Evolutionary conservation across 1,139 yeast species (phyloP).

Genomic region (Candida frijolesensis): DNA sequence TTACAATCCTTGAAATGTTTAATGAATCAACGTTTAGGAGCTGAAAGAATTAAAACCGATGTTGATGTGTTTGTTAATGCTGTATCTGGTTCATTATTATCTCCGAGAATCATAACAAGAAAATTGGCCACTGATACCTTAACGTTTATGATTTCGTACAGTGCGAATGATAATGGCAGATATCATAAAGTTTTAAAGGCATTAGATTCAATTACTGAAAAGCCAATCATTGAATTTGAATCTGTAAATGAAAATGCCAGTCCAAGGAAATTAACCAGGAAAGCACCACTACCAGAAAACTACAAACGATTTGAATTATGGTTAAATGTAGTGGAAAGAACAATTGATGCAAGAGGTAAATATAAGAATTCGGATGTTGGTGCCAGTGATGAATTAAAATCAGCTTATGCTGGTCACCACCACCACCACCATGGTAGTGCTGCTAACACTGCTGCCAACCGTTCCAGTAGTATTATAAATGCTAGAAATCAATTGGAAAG

Average conservation of each 20-base stretch:
- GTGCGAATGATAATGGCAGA: conserved; percentile 44
- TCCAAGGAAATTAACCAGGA: conserved; percentile 31
- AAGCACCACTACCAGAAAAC: conserved; percentile 40
- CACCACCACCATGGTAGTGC: too few species aligned
- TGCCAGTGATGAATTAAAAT: conserved; percentile 82
- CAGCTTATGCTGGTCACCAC: conserved; percentile 33
- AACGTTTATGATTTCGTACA: conserved; percentile 50
- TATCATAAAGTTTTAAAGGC: conserved; percentile 66
- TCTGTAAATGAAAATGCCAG: conserved; percentile 17
- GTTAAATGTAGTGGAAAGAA: conserved; percentile 71
- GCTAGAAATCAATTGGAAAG: conserved; percentile 44
- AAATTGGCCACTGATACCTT: conserved; percentile 79
- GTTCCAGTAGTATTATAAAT: conserved; percentile 23
- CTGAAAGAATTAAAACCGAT: conserved; percentile 44
- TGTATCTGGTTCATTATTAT: conserved; percentile 47
- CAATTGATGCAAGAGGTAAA: conserved; percentile 85
- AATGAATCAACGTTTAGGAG: conserved; percentile 51
- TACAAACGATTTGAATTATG: conserved; percentile 80
- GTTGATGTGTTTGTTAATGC: conserved; percentile 45
- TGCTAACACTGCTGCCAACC: conserved; percentile 1
- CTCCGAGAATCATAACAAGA: conserved; percentile 72
- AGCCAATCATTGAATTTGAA: conserved; percentile 56
- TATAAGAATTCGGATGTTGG: conserved; percentile 86
- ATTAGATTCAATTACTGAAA: conserved; percentile 61
- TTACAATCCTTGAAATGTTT: conserved; percentile 49